phyloP scores from a whole-genome alignment of 371 early-diverging fungal genomes.

The Mortierella sp. region DNA sequence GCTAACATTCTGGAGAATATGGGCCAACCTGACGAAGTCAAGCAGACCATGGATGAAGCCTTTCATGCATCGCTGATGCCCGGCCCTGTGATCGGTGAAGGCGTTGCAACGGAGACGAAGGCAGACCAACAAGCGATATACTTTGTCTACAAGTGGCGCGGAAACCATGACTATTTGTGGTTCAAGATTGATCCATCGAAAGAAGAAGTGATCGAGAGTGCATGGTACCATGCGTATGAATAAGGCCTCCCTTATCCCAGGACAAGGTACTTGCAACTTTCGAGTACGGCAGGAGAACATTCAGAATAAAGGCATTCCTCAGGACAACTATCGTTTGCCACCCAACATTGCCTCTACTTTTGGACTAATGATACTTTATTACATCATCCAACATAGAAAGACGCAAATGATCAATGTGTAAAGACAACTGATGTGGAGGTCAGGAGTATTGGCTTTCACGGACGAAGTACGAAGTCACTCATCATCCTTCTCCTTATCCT shows the following conservation, averaged over 20 bases:
- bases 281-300: no score
- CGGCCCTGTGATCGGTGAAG: conserved; percentile 27
- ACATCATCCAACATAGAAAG: no score
- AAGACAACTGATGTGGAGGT: no score
- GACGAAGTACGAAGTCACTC: no score
- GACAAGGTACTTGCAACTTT: no score
- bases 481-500: not conserved
- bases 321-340: no score
- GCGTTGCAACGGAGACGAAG: not conserved
- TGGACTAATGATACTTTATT: no score
- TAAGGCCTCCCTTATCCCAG: conserved; percentile 7
- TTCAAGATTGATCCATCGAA: conserved; percentile 63
- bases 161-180: conserved; percentile 71
- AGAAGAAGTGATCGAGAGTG: conserved; percentile 59
- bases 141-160: conserved; percentile 72
- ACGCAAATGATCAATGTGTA: no score
- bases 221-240: conserved; percentile 60
- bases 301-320: no score
- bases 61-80: conserved; percentile 56
- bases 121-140: conserved; percentile 41
- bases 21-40: conserved; percentile 67
- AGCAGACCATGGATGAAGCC: conserved; percentile 46
- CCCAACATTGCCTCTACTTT: no score
- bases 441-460: no score
- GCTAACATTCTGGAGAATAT: conserved; percentile 55